Conservation (phyloP, 1,284 basidiomycete genomes). For the Melampsora larici-populina region DNA sequence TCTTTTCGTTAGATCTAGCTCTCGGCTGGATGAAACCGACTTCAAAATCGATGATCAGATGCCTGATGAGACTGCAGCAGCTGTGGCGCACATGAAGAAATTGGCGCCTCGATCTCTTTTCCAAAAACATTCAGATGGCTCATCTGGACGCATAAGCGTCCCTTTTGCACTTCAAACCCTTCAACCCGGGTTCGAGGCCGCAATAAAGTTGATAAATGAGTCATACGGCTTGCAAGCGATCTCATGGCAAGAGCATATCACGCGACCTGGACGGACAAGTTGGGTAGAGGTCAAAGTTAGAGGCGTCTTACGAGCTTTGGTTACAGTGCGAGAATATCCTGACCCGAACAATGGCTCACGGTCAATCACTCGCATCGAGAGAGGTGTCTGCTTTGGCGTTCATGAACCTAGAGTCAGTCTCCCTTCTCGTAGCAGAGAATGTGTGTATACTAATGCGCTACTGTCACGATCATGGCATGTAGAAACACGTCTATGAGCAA, state of each 20-base stretch:
- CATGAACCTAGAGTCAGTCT: slow-evolving; percentile 9
- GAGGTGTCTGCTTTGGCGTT: not conserved
- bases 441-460: not conserved
- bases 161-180: not conserved
- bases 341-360: not conserved
- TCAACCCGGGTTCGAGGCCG: not conserved
- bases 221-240: not conserved
- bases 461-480: not conserved
- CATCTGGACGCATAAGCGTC: not conserved
- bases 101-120: not conserved
- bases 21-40: not conserved
- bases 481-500: not conserved
- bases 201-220: not conserved
- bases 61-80: not conserved
- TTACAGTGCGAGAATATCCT: not conserved
- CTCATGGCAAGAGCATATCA: not conserved
- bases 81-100: not conserved
- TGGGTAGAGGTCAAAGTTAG: not conserved
- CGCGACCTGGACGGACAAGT: not conserved
- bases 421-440: not conserved
- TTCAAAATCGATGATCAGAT: not conserved
- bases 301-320: slow-evolving; percentile 1
- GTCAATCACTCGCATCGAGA: not conserved
- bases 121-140: not conserved
- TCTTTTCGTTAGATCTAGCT: slow-evolving; percentile 5